These are phyloP conservation scores for Ramaria sp. DNA, from an alignment of 768 basidiomycete genomes.

Conservation along the genomic window DNA sequence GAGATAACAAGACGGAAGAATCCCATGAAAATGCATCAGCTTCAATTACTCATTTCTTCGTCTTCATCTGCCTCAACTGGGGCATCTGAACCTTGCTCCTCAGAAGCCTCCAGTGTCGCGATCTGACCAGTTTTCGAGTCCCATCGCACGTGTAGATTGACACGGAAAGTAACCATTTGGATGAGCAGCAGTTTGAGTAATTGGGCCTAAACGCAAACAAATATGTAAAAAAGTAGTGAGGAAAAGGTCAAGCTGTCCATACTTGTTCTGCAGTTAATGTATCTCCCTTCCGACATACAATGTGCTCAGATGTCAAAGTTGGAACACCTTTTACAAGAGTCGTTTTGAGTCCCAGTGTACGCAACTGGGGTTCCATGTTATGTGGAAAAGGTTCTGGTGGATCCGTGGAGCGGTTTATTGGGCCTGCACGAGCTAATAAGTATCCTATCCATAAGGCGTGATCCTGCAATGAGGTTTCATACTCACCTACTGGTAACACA, in stretches of 20 bases:
- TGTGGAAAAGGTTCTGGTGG: conserved; percentile 89
- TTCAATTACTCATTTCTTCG: conserved; percentile 41
- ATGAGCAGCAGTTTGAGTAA: conserved; percentile 85
- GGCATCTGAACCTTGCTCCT: conserved; percentile 23
- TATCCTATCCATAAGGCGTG: not conserved
- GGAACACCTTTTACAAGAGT: conserved; percentile 82
- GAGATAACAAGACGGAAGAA: not conserved
- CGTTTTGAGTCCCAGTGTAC: conserved; percentile 83
- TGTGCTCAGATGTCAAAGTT: conserved; percentile 67
- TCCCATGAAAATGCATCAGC: no score
- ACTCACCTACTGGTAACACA: conserved; percentile 44
- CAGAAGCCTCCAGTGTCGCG: conserved; percentile 39
- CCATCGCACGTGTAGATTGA: conserved; percentile 65
- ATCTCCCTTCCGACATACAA: conserved; percentile 76
- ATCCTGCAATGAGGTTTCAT: conserved; percentile 4
- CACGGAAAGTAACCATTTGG: conserved; percentile 77
- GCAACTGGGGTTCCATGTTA: conserved; percentile 93
- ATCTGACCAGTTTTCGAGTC: conserved; percentile 57
- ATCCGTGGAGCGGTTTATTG: conserved; percentile 69
- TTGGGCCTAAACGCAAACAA: conserved; percentile 54
- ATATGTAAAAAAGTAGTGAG: not conserved
- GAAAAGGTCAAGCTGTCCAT: not conserved
- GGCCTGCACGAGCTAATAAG: conserved; percentile 34
- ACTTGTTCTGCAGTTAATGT: conserved; percentile 54
- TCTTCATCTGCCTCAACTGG: conserved; percentile 22